Percentiles rank a stretch among this genome's conserved stretches.
These are phyloP conservation scores for Linaria vulgaris DNA, from an alignment of 257 asterid genomes.

Conservation along the genomic window DNA sequence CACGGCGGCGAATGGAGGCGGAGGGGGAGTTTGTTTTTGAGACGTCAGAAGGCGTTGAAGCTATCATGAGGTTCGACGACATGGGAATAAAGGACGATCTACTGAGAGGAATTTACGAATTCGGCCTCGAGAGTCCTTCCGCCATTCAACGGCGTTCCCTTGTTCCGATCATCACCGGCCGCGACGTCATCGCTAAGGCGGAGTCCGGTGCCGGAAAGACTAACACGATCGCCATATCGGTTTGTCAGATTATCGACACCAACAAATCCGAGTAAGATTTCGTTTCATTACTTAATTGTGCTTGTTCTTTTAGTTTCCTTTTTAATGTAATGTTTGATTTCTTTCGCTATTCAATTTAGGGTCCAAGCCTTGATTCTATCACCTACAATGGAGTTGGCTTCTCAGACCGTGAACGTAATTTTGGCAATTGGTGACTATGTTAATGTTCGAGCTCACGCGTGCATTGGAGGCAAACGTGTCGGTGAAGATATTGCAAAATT, in stretches of 20 bases:
- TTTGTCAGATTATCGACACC: conserved; percentile 82
- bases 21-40: conserved; percentile 73
- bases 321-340: no score
- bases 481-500: conserved; percentile 92
- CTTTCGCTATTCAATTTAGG: conserved; percentile 31
- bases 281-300: no score
- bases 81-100: conserved; percentile 86
- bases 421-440: conserved; percentile 85
- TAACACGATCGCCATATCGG: conserved; percentile 91
- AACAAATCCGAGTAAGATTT: conserved; percentile 76
- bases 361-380: conserved; percentile 95
- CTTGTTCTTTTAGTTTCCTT: no score
- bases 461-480: conserved; percentile 95
- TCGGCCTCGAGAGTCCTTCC: conserved; percentile 92
- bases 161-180: conserved; percentile 72
- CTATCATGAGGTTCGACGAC: conserved; percentile 75
- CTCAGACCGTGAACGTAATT: conserved; percentile 91
- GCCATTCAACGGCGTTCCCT: conserved; percentile 92
- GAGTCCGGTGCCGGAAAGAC: conserved; percentile 92
- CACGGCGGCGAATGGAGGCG: conserved; percentile 41
- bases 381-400: conserved; percentile 94
- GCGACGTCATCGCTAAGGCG: conserved; percentile 93
- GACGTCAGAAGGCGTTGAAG: conserved; percentile 85
- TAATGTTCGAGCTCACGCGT: conserved; percentile 90
- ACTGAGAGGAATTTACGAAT: conserved; percentile 72